Evolutionary conservation across 2,329 filamentous ascomycete genomes (phyloP), one percentile per base, ranked within the genome.

Genomic region (Byssochlamys sp.): DNA sequence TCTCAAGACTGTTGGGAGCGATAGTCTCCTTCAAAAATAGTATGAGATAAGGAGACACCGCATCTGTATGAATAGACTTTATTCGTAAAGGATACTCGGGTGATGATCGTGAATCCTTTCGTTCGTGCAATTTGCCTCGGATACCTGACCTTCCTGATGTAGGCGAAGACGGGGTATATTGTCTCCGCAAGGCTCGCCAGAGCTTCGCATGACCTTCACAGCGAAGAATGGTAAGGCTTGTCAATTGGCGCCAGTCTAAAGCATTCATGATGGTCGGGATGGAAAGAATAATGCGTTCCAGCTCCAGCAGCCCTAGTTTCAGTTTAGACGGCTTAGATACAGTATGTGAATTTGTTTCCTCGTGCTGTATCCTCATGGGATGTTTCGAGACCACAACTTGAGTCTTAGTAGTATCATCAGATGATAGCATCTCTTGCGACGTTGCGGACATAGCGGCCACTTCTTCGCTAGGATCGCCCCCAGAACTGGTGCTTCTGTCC

Each of bases 1-100:
- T 85, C 71, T 94, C 87, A n/a, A 94, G 77, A 28, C 84, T 87
- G 69, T 94, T 89, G 0, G 89, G 89, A 24, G 85, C 86, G 39
- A 94, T 77, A 0, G 88, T 86, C 60, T 91, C 87, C 64, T 87
- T 89, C 60, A 94, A 78, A 67, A 94, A 92, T 1, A 80, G 78
- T 56, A 94, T 83, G 14, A 94, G 75, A 26, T 85, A 78, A 6
- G 81, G 77, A 0, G 88, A 88, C 1, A 88, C 85, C 11, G 79
- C 80, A 71, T 94, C 88, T 1, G 87, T 90, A 66, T 91, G 87
- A 12, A 94, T 80, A 61, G 86, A 82, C 71, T 86, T 91, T 55
- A 94, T 74, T 4, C 81, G 83, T 10, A 94, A 76, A 57, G 80
- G 78, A 64, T 86, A 87, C 55, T 85, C 82, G 64, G 73, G 57